phyloP scores from a whole-genome alignment of 2,329 filamentous ascomycete species.

The Aspergillus sp. region DNA sequence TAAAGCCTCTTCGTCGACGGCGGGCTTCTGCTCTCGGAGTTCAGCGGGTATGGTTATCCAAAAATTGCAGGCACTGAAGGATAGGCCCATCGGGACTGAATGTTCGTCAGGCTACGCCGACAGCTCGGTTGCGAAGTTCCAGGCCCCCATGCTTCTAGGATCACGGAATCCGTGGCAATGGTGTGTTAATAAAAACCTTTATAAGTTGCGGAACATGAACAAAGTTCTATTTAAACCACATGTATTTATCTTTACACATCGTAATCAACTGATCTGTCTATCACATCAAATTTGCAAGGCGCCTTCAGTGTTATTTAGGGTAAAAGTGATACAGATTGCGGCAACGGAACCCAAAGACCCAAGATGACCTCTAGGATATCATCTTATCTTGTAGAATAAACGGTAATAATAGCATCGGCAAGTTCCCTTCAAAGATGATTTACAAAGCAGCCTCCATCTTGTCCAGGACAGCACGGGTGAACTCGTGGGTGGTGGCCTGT shows the following conservation, averaged over 20 bases:
- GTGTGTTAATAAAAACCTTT: background rate
- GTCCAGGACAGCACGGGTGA: slow-evolving; percentile 89
- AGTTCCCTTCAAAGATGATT: slow-evolving; percentile 27
- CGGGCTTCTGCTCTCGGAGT: background rate
- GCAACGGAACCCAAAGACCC: slow-evolving; percentile 15
- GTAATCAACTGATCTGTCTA: slow-evolving; percentile 12
- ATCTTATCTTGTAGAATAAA: slow-evolving; percentile 25
- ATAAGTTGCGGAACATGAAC: background rate
- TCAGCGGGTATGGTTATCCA: background rate
- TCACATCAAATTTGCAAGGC: slow-evolving; percentile 18
- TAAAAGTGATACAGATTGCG: slow-evolving; percentile 31
- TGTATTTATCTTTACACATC: slow-evolving; percentile 19
- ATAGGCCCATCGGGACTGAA: background rate
- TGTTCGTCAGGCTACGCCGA: background rate
- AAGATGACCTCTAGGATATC: slow-evolving; percentile 14
- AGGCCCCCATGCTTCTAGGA: background rate
- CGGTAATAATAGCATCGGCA: slow-evolving; percentile 11
- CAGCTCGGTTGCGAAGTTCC: background rate
- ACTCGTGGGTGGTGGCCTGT: slow-evolving; percentile 83
- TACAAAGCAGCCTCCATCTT: slow-evolving; percentile 81
- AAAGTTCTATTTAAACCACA: slow-evolving; percentile 12
- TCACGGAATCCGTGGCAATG: background rate
- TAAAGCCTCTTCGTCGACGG: background rate
- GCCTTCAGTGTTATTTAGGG: slow-evolving; percentile 24
- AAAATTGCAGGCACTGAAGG: background rate